Percentiles rank a stretch among this genome's conserved stretches.
Conservation (phyloP, 192 early-diverging fungal species). For the Backusella parvicylindrica region DNA sequence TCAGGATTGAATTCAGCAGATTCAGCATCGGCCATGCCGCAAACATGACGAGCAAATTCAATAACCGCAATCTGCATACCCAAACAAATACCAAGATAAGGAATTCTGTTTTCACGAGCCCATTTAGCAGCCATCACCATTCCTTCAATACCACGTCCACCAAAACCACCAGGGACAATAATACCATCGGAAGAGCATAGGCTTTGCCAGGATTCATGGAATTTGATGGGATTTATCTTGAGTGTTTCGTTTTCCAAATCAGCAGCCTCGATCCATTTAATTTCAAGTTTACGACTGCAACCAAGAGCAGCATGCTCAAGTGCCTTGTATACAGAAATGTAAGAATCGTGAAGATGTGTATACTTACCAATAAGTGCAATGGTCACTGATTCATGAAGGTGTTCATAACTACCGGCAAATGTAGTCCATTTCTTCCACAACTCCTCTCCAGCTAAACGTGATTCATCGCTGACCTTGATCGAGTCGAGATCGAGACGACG, state of each 20-base stretch:
- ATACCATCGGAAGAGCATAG: slow-evolving; percentile 89
- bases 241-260: slow-evolving; percentile 79
- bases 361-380: slow-evolving; percentile 97
- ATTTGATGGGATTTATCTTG: slow-evolving; percentile 82
- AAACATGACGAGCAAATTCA: slow-evolving; percentile 94
- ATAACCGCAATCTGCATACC: slow-evolving; percentile 97
- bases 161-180: slow-evolving; percentile 97
- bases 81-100: slow-evolving; percentile 97
- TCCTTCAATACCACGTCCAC: slow-evolving; percentile 93
- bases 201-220: slow-evolving; percentile 93
- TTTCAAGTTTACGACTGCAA: slow-evolving; percentile 77
- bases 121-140: slow-evolving; percentile 93
- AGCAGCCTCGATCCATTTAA: slow-evolving; percentile 94
- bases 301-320: slow-evolving; percentile 93
- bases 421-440: slow-evolving; percentile 81
- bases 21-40: slow-evolving; percentile 74
- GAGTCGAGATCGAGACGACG: slow-evolving; percentile 74
- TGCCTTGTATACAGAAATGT: slow-evolving; percentile 95
- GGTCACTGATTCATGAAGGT: slow-evolving; percentile 75
- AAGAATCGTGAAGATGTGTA: slow-evolving; percentile 93
- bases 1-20: slow-evolving; percentile 83
- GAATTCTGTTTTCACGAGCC: slow-evolving; percentile 96
- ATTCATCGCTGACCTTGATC: slow-evolving; percentile 49
- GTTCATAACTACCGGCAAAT: slow-evolving; percentile 59
- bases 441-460: slow-evolving; percentile 49